phyloP scores from a whole-genome alignment of 1,284 basidiomycete genomes.

The Limonomyces culmigenus region DNA sequence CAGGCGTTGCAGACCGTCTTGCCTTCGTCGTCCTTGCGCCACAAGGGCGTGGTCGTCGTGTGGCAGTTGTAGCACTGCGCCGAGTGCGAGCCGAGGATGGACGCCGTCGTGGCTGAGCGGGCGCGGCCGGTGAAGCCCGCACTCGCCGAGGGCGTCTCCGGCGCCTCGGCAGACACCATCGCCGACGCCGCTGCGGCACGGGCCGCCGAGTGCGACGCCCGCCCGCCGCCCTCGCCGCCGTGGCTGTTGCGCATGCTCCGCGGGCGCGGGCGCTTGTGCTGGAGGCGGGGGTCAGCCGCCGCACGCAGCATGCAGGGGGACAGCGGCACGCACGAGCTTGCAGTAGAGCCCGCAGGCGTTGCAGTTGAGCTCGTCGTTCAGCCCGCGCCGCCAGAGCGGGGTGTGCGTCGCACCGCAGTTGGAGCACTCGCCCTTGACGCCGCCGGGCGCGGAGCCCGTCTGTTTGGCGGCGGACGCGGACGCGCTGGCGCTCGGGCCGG shows the following conservation, averaged over 20 bases:
- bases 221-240: no score
- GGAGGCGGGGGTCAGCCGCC: conserved; percentile 3
- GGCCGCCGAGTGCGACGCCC: no score
- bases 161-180: conserved; percentile 34
- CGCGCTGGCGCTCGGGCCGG: conserved; percentile 18
- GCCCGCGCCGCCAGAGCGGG: conserved; percentile 62
- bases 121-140: conserved; percentile 3
- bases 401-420: conserved; percentile 76
- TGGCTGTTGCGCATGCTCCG: conserved; percentile 68
- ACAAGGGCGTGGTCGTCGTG: conserved; percentile 79
- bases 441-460: conserved; percentile 40
- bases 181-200: no score
- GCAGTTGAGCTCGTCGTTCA: conserved; percentile 74
- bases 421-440: conserved; percentile 67
- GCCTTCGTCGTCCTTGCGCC: conserved; percentile 83
- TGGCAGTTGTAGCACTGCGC: conserved; percentile 76
- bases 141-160: conserved; percentile 17
- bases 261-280: conserved; percentile 71
- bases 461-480: conserved; percentile 32
- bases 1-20: conserved; percentile 87
- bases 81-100: not conserved
- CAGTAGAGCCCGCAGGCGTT: conserved; percentile 72
- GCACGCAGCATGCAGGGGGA: conserved; percentile 7
- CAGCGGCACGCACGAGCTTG: conserved; percentile 38
- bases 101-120: not conserved